phyloP scores from a whole-genome alignment of 2,329 filamentous ascomycete species.

The Aureobasidium leucospermi region DNA sequence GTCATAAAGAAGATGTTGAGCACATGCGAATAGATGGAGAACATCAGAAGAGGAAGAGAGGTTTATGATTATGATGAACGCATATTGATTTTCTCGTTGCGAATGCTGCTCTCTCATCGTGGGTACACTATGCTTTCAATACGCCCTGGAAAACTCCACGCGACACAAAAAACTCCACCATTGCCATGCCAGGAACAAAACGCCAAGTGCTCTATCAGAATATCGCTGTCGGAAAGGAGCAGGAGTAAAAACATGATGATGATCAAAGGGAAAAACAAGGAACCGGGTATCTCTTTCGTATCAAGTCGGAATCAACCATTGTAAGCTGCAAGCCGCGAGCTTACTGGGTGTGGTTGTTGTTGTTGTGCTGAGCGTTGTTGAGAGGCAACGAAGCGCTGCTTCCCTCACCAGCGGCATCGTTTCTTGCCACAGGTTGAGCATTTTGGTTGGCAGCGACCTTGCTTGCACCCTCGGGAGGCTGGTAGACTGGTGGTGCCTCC shows the following conservation, averaged over 20 bases:
- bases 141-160: neutral
- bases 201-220: neutral
- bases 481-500: constrained; percentile 28
- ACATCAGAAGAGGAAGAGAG: neutral
- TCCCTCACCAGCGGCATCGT: constrained; percentile 1
- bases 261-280: neutral
- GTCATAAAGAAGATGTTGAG: constrained; percentile 86
- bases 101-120: neutral
- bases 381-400: neutral
- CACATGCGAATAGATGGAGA: constrained; percentile 25
- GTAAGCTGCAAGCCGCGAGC: neutral
- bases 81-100: constrained; percentile 4
- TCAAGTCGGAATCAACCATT: neutral
- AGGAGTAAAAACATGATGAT: neutral
- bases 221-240: neutral
- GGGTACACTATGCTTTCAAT: constrained; percentile 6
- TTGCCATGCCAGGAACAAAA: neutral
- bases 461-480: constrained; percentile 28
- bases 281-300: constrained; percentile 8
- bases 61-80: constrained; percentile 4
- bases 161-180: neutral
- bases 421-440: constrained; percentile 9
- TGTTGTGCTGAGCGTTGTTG: neutral
- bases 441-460: constrained; percentile 30
- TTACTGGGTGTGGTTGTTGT: constrained; percentile 3